Conservation (phyloP, 805 yeast species). For the Metschnikowia peoriensis region DNA sequence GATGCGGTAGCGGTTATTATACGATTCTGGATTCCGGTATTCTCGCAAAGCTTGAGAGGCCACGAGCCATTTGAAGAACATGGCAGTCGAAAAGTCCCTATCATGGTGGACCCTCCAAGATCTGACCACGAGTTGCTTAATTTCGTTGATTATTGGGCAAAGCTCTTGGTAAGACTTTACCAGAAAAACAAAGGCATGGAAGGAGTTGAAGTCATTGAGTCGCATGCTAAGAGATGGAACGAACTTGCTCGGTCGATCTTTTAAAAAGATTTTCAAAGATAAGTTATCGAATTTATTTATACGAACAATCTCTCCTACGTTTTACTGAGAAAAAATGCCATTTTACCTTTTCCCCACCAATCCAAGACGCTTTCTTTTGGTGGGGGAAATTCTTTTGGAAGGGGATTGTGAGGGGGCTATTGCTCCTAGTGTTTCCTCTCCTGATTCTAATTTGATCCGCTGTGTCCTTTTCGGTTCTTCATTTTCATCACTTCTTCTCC, state of each 20-base stretch:
- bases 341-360: constrained; percentile 5
- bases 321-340: too few species aligned
- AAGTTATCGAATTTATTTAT: not conserved
- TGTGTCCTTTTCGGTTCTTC: not conserved
- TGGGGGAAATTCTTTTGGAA: not conserved
- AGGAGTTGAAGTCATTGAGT: not conserved
- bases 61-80: constrained; percentile 19
- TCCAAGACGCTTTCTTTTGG: constrained; percentile 12
- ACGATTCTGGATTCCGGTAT: constrained; percentile 48
- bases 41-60: constrained; percentile 45
- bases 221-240: constrained; percentile 2
- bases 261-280: not conserved
- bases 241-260: constrained; percentile 4
- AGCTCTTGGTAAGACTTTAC: constrained; percentile 31
- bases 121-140: constrained; percentile 23
- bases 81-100: constrained; percentile 9
- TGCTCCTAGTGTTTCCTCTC: not conserved
- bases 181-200: not conserved
- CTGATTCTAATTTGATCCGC: not conserved
- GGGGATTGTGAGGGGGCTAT: not conserved
- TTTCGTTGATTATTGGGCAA: constrained; percentile 54
- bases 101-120: constrained; percentile 16
- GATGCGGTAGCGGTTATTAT: constrained; percentile 45
- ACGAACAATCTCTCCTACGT: too few species aligned
- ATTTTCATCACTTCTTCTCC: constrained; percentile 3